These are phyloP conservation scores for Triticum timopheevii DNA, from an alignment of 176 grass and related monocot genomes.

Conservation along the genomic window DNA sequence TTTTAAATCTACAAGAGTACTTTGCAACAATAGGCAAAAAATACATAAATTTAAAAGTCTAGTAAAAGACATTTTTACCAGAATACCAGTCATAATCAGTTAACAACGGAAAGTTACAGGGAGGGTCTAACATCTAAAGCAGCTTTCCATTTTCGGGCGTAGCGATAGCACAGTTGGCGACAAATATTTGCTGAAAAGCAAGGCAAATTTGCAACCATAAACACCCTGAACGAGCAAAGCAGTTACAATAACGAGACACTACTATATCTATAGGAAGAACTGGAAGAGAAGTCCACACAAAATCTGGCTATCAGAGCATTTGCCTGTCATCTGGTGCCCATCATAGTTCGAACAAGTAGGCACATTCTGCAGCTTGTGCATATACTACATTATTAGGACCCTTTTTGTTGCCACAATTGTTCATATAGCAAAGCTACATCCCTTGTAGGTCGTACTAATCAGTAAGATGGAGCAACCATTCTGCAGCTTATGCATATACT, in stretches of 20 bases:
- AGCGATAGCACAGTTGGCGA: background rate
- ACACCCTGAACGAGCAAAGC: background rate
- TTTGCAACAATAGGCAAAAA: no score
- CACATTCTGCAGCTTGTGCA: background rate
- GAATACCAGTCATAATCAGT: background rate
- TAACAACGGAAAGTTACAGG: background rate
- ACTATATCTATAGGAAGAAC: background rate
- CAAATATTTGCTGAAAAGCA: background rate
- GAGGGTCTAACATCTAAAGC: no score
- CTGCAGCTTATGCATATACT: background rate
- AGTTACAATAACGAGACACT: background rate
- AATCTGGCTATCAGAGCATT: background rate
- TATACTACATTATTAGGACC: background rate
- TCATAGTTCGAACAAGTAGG: background rate
- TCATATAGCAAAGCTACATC: background rate
- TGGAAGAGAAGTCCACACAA: background rate
- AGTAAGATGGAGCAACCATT: background rate
- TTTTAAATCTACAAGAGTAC: no score
- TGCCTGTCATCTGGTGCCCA: background rate
- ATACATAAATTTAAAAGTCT: background rate
- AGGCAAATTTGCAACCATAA: background rate
- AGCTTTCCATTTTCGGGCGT: background rate
- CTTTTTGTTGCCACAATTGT: background rate
- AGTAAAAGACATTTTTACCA: background rate
- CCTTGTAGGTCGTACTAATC: background rate